phyloP scores from a whole-genome alignment of 2,329 filamentous ascomycete genomes.

The Delphinella strobiligena region DNA sequence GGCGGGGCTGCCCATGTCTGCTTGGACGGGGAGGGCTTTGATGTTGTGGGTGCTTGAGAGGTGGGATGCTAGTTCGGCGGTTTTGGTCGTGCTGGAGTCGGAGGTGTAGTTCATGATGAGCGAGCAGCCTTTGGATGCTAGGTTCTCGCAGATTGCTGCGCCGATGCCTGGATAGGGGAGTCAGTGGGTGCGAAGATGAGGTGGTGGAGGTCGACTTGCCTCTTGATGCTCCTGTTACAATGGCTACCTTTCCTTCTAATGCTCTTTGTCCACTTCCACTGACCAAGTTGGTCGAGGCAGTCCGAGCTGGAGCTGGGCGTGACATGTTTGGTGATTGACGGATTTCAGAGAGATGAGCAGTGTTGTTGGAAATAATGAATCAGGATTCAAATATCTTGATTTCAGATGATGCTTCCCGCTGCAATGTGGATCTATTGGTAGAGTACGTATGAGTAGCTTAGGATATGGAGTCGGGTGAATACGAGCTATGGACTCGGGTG shows the following conservation, averaged over 20 bases:
- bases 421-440: no score
- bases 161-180: slow-evolving; percentile 48
- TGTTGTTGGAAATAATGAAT: no score
- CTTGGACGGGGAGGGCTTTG: slow-evolving; percentile 51
- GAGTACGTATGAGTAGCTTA: no score
- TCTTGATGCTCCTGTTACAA: slow-evolving; percentile 69
- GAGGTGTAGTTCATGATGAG: slow-evolving; percentile 63
- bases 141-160: slow-evolving; percentile 51
- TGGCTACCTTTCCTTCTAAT: slow-evolving; percentile 60
- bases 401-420: no score
- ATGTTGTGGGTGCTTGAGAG: slow-evolving; percentile 48
- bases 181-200: not conserved
- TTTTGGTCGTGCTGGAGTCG: slow-evolving; percentile 42
- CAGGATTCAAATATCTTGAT: no score
- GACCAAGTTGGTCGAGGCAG: slow-evolving; percentile 27
- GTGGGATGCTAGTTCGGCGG: slow-evolving; percentile 41
- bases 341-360: no score
- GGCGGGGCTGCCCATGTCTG: slow-evolving; percentile 53
- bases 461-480: no score
- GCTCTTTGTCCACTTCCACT: slow-evolving; percentile 21
- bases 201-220: slow-evolving; percentile 35
- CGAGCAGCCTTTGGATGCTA: slow-evolving; percentile 60
- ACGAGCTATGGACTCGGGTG: no score
- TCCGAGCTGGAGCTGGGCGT: slow-evolving; percentile 23
- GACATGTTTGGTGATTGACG: no score